Base-by-base conservation (phyloP, 116 monocot species). In the Zostera marina region DNA sequence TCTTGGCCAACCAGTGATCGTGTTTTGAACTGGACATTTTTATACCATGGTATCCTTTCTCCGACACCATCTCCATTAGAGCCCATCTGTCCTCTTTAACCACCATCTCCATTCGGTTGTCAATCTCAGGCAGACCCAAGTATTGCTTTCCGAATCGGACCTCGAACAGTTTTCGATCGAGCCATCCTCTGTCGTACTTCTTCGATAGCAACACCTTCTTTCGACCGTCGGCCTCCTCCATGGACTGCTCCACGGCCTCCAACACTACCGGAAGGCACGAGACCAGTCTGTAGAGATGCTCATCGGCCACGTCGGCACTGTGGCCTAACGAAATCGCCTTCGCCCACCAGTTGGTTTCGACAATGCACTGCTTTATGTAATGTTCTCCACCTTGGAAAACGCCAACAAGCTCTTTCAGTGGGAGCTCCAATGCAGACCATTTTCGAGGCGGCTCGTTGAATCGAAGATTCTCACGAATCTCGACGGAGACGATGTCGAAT, bases 81-180 rank as follows among this genome's bases (percentile, higher is more conserved):
- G 62, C 58, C 80, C 88, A 80, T 41, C 53, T 68, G 32, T 88
- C 88, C 53, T 80, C 88, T 56, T 71, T 83, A 16, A 22, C 10
- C 1, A 47, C 73, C 3, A 26, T 59, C 8, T 63, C 54, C 42
- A 54, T 16, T 25, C 56, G 40, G 42, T 22, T 42, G 47, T 56
- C 52, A 16, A 77, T 3, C 1, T 57, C 57, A 5, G 16, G 51
- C 6, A 71, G 73, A n/a, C 63, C 72, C 63, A 84, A 41, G 26
- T 68, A 71, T 16, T 66, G 65, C 59, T 66, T 74, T 0, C 80
- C 79, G 16, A 61, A 73, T 48, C 61, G 56, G 56, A 52, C 59
- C 68, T 69, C 70, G 49, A 80, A 80, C 6, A 84, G 23, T 58
- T 53, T 62, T 1, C 71, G 73, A 14, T 84, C 80, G 15, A 84